phyloP scores from a whole-genome alignment of 2,329 filamentous ascomycete genomes.

The Penicillium aurantiogriseum region DNA sequence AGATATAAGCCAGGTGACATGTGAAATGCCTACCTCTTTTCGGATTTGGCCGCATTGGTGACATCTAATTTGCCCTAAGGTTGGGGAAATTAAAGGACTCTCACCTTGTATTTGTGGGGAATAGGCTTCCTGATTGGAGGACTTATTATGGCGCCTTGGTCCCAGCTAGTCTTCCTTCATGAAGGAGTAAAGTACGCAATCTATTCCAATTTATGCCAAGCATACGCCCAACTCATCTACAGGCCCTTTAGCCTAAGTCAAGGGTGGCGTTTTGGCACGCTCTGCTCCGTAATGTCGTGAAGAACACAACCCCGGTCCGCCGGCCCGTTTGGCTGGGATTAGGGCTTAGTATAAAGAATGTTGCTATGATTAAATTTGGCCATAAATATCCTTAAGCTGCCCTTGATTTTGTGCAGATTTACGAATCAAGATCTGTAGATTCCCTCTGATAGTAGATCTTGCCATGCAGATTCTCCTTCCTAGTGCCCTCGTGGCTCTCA shows the following conservation, averaged over 20 bases:
- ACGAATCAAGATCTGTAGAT: too few species aligned
- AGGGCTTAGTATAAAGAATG: background rate
- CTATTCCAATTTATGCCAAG: background rate
- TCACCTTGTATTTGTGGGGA: background rate
- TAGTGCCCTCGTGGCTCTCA: slow-evolving; percentile 12
- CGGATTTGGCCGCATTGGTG: background rate
- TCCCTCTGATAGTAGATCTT: background rate
- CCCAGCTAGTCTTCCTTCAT: background rate
- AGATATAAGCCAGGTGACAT: background rate
- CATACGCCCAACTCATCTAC: background rate
- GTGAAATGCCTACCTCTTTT: background rate
- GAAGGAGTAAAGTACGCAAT: background rate
- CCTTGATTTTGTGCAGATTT: background rate
- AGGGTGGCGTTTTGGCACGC: background rate
- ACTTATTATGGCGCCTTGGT: background rate
- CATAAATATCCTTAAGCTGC: background rate
- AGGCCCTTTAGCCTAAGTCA: background rate
- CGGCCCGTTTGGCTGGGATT: background rate
- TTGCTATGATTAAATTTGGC: background rate
- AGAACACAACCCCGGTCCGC: background rate
- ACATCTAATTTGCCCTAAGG: background rate
- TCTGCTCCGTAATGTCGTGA: background rate
- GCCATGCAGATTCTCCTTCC: slow-evolving; percentile 13
- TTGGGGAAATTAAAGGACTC: background rate
- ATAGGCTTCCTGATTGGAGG: slow-evolving; percentile 4